Evolutionary conservation across 73 alveolate species (phyloP), one percentile per base, ranked within the genome.

Genomic region (Stentor coeruleus): DNA sequence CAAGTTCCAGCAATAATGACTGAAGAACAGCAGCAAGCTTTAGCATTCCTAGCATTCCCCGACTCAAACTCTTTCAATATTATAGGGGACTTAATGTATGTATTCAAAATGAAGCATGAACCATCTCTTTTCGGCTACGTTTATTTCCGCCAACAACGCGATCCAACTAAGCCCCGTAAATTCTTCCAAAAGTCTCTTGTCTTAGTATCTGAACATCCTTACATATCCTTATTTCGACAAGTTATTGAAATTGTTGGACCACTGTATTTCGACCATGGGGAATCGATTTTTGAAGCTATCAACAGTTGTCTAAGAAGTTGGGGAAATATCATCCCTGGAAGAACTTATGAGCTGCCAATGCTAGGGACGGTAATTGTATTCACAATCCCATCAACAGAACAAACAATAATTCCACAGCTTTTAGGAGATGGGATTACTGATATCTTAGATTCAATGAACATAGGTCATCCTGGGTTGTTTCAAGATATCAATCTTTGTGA

Each of bases 21-120:
- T 33, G 55, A 79, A 38, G 85, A 14, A 14, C 55, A 41, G 58
- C 82, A 59, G 15, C 82, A 42, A 59, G 26, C 31, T 30, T 15
- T 79, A 72, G 86, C 85, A 11, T 79, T 30, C 38, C 86, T 79
- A 11, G 83, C 86, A n/a, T 79, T 79, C 35, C 86, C 86, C 20
- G 86, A 79, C 55, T 79, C 86, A 72, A 72, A 42, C 30, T 72
- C 85, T 1, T 20, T 59, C 59, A 42, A 79, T 31, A 20, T n/a
- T n/a, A 20, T 72, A 14, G 33, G 86, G 30, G 86, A 30, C 30
- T 59, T 31, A 26, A 26, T 38, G 26, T 79, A 72, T 33, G 85
- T 79, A 30, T 72, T 33, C 26, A 1, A 28, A 30, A 14, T 72
- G 60, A 72, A 31, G 86, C 20, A 59, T 26, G 83, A 72, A 26